These are phyloP conservation scores for Apiospora marii DNA, from an alignment of 2,329 filamentous ascomycete genomes.

Conservation along the genomic window DNA sequence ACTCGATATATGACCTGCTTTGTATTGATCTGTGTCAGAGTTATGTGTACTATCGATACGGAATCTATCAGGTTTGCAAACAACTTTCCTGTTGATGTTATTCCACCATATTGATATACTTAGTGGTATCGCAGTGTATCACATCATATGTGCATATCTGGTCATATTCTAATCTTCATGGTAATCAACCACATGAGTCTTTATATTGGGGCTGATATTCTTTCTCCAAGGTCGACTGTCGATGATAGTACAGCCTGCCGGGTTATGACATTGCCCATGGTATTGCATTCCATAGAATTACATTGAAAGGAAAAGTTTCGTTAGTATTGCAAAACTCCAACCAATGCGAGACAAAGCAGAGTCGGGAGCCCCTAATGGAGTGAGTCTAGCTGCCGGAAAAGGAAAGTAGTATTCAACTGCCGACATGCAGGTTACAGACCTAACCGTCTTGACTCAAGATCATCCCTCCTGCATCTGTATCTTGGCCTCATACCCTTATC, in stretches of 20 bases:
- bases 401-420: slow-evolving; percentile 16
- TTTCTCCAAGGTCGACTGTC: neutral
- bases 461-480: neutral
- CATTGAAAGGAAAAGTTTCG: neutral
- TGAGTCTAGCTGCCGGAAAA: neutral
- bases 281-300: too few relatives aligned
- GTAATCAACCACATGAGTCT: neutral
- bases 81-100: too few relatives aligned
- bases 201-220: too few relatives aligned
- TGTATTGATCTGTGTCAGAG: too few relatives aligned
- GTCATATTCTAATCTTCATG: too few relatives aligned
- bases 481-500: neutral
- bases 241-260: neutral
- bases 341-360: neutral
- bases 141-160: neutral
- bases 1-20: too few relatives aligned
- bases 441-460: neutral
- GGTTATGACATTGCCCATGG: neutral
- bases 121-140: too few relatives aligned
- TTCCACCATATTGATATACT: too few relatives aligned
- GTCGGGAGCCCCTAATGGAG: neutral
- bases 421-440: slow-evolving; percentile 3
- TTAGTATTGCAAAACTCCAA: neutral
- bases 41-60: too few relatives aligned
- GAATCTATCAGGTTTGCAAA: too few relatives aligned